A percentile compares a stretch with the other conserved stretches of the same genome.
Conservation (phyloP, 176 grass and related monocot species). For the Hsuehochloa calcarea region DNA sequence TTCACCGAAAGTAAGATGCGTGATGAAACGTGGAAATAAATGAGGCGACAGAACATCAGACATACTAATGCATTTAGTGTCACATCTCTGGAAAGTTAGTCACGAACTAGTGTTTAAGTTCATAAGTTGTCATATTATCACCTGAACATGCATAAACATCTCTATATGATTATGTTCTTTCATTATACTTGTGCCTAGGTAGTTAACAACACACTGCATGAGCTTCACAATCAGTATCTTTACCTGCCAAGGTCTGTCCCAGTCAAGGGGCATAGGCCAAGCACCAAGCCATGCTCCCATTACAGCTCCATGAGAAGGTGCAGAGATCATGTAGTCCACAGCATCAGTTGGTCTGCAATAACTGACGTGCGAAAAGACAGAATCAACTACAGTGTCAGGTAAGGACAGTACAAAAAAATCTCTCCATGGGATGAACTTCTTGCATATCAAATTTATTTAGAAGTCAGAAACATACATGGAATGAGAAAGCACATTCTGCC, state of each 20-base stretch:
- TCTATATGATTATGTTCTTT: neutral
- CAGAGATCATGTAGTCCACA: slow-evolving; percentile 67
- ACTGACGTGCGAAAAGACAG: slow-evolving; percentile 29
- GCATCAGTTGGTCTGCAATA: slow-evolving; percentile 49
- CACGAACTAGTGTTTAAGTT: neutral
- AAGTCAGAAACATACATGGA: slow-evolving; percentile 57
- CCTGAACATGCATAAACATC: slow-evolving; percentile 5
- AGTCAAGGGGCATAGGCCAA: slow-evolving; percentile 98
- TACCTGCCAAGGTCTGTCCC: slow-evolving; percentile 97
- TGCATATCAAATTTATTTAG: neutral
- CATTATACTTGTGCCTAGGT: neutral
- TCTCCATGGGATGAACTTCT: neutral
- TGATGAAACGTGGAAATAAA: neutral
- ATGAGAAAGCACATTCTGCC: slow-evolving; percentile 66
- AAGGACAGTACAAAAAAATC: slow-evolving; percentile 4
- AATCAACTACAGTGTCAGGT: neutral
- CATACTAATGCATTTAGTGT: neutral
- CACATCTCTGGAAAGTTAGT: neutral
- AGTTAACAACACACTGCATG: neutral
- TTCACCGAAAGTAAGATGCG: neutral
- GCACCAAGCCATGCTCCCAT: slow-evolving; percentile 90
- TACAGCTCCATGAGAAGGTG: slow-evolving; percentile 80
- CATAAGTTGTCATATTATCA: neutral
- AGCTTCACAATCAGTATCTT: slow-evolving; percentile 2
- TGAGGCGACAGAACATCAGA: neutral